These are phyloP conservation scores for Saccharata proteae DNA, from an alignment of 2,329 filamentous ascomycete species.

Conservation along the genomic window DNA sequence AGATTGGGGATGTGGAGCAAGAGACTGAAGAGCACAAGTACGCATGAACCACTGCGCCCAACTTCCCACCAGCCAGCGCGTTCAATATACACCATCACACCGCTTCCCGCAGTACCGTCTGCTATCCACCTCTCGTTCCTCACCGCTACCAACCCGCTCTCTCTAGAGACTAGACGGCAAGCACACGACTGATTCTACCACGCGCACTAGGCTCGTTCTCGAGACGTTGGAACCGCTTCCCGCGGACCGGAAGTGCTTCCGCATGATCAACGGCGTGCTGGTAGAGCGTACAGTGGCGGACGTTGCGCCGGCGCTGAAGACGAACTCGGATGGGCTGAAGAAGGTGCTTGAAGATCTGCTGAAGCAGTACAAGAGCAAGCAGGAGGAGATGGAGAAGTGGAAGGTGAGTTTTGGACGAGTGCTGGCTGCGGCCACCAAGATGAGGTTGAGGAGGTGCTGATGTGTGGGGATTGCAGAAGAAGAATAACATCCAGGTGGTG, in stretches of 20 bases:
- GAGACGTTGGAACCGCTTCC: slow-evolving; percentile 79
- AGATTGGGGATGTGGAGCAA: slow-evolving; percentile 95
- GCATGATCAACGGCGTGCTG: slow-evolving; percentile 94
- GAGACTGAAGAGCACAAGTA: slow-evolving; percentile 98
- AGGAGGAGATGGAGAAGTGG: slow-evolving; percentile 94
- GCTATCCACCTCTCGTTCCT: slow-evolving; percentile 8
- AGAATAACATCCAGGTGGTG: slow-evolving; percentile 80
- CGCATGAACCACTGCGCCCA: slow-evolving; percentile 21
- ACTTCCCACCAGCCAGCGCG: slow-evolving; percentile 10
- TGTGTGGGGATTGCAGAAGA: slow-evolving; percentile 47
- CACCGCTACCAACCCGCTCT: slow-evolving; percentile 13
- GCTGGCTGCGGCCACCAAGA: neutral
- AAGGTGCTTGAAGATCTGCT: slow-evolving; percentile 90
- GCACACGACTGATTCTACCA: neutral
- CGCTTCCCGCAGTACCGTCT: slow-evolving; percentile 4
- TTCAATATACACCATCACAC: slow-evolving; percentile 17
- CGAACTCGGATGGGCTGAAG: slow-evolving; percentile 85
- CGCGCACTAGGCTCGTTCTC: slow-evolving; percentile 62
- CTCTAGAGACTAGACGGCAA: neutral
- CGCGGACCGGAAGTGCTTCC: slow-evolving; percentile 87
- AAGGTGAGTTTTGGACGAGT: slow-evolving; percentile 54
- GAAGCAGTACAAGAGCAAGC: slow-evolving; percentile 92
- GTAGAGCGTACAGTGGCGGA: slow-evolving; percentile 91
- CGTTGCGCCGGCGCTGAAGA: slow-evolving; percentile 80
- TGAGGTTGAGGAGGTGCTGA: slow-evolving; percentile 5